Percentiles rank a stretch among this genome's conserved stretches.
Conservation (phyloP, 176 grass and related monocot species). For the Pontederia paniculata region DNA sequence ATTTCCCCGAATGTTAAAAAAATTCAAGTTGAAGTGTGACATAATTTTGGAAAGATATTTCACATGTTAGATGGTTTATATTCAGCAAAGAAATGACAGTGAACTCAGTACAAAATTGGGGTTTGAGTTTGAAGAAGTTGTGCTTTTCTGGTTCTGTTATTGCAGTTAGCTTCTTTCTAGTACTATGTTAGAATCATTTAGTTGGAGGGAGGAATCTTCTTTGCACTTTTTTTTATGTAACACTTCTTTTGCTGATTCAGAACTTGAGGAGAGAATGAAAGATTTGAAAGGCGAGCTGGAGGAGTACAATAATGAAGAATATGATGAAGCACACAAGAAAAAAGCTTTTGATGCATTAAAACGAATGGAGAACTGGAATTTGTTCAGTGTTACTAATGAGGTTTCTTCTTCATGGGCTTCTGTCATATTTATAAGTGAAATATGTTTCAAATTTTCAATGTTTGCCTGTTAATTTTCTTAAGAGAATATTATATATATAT, state of each 20-base stretch:
- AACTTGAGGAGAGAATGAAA: constrained; percentile 90
- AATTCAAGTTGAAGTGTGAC: background rate
- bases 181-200: background rate
- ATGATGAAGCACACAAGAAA: constrained; percentile 74
- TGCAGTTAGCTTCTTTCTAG: too few species aligned
- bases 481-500: too few species aligned
- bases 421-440: background rate
- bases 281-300: constrained; percentile 87
- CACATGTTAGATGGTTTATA: background rate
- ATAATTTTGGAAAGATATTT: background rate
- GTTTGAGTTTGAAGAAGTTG: too few species aligned
- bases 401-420: constrained; percentile 15
- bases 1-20: background rate
- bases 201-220: background rate
- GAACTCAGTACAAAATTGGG: too few species aligned
- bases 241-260: constrained; percentile 19
- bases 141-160: too few species aligned
- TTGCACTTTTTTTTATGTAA: background rate
- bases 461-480: too few species aligned
- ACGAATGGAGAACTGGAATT: constrained; percentile 90
- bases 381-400: constrained; percentile 63
- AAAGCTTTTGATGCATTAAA: constrained; percentile 85
- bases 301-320: constrained; percentile 58
- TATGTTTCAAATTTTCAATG: too few species aligned
- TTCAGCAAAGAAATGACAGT: background rate